phyloP scores from a whole-genome alignment of 2,329 filamentous ascomycete species.

The Cyphellophora europaea region DNA sequence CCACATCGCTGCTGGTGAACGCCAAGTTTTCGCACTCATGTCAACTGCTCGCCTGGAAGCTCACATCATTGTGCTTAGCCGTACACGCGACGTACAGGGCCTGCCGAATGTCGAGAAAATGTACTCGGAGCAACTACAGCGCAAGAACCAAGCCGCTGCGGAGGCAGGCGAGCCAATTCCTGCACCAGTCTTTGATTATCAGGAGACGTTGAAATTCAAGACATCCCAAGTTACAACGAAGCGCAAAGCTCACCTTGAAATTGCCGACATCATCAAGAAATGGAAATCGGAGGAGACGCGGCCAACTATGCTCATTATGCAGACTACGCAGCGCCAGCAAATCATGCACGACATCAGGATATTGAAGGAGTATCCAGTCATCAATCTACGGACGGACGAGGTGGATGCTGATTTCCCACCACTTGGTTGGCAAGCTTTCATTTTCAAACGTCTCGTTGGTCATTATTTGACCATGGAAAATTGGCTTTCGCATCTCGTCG shows the following conservation, averaged over 20 bases:
- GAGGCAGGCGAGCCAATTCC: too few species aligned
- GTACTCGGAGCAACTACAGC: slow-evolving; percentile 65
- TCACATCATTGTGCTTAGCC: slow-evolving; percentile 80
- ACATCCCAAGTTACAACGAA: slow-evolving; percentile 80
- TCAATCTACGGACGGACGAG: slow-evolving; percentile 72
- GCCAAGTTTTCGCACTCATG: slow-evolving; percentile 89
- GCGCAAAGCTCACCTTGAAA: slow-evolving; percentile 78
- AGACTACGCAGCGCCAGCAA: slow-evolving; percentile 74
- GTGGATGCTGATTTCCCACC: slow-evolving; percentile 82
- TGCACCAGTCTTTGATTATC: slow-evolving; percentile 65
- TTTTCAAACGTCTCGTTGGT: slow-evolving; percentile 73
- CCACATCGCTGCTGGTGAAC: slow-evolving; percentile 81
- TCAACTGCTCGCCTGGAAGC: slow-evolving; percentile 73
- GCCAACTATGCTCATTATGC: slow-evolving; percentile 76
- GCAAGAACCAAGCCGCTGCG: slow-evolving; percentile 60
- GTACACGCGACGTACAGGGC: slow-evolving; percentile 69
- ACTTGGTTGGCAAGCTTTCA: slow-evolving; percentile 85
- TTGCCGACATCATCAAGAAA: slow-evolving; percentile 82
- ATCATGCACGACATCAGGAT: slow-evolving; percentile 78
- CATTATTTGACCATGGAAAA: slow-evolving; percentile 89
- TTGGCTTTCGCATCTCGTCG: slow-evolving; percentile 82
- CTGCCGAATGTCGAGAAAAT: slow-evolving; percentile 85
- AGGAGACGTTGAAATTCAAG: slow-evolving; percentile 76
- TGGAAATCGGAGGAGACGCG: slow-evolving; percentile 75
- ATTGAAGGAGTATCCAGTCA: slow-evolving; percentile 72